phyloP scores from a whole-genome alignment of 768 basidiomycete species.

The Rhodotorula diobovata region DNA sequence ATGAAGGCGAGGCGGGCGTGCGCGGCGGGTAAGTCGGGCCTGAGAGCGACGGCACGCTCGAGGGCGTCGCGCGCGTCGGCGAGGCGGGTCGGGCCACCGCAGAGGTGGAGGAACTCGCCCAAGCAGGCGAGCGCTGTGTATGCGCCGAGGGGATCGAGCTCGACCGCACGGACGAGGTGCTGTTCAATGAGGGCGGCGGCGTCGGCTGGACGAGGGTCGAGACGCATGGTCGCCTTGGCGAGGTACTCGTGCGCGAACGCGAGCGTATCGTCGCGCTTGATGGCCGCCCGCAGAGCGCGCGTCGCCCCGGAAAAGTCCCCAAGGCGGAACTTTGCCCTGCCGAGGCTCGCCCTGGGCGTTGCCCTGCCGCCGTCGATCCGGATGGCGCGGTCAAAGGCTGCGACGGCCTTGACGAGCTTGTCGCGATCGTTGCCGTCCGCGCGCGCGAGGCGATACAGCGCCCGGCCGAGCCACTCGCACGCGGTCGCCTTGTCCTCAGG shows the following conservation, averaged over 20 bases:
- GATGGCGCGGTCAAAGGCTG: slow-evolving; percentile 17
- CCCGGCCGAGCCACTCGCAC: slow-evolving; percentile 20
- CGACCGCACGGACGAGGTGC: slow-evolving; percentile 20
- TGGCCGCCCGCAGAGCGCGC: slow-evolving; percentile 2
- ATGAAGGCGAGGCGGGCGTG: slow-evolving; percentile 32
- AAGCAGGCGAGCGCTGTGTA: slow-evolving; percentile 25
- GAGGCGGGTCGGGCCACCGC: background rate
- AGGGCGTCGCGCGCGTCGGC: background rate
- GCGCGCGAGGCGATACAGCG: slow-evolving; percentile 21
- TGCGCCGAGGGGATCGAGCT: slow-evolving; percentile 3
- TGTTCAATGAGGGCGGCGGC: background rate
- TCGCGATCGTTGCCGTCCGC: background rate
- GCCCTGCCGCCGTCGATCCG: slow-evolving; percentile 10
- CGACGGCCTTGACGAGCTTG: background rate
- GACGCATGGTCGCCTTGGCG: slow-evolving; percentile 9
- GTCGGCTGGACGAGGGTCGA: background rate
- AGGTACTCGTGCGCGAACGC: slow-evolving; percentile 30
- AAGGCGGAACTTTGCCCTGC: slow-evolving; percentile 7
- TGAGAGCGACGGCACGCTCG: slow-evolving; percentile 1
- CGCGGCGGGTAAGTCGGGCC: slow-evolving; percentile 25
- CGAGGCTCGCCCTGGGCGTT: slow-evolving; percentile 14
- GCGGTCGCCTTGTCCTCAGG: slow-evolving; percentile 10
- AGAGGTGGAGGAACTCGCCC: slow-evolving; percentile 24
- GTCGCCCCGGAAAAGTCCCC: slow-evolving; percentile 14
- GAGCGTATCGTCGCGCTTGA: slow-evolving; percentile 16